phyloP scores from a whole-genome alignment of 1,284 basidiomycete genomes.

The Trichosporon faecale region DNA sequence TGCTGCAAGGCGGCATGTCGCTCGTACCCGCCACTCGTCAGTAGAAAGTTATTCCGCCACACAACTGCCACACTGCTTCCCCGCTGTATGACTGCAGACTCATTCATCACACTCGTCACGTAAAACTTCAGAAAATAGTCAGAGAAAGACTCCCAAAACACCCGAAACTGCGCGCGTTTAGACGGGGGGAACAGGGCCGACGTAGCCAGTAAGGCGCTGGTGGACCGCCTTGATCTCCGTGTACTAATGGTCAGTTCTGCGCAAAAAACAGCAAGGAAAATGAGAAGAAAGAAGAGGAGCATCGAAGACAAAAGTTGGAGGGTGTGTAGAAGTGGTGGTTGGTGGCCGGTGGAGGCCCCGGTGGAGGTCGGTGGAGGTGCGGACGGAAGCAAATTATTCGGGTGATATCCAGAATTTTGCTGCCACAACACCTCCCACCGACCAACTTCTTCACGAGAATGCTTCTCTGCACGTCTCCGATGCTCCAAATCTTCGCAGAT shows the following conservation, averaged over 20 bases:
- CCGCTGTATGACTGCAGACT: neutral
- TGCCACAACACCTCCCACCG: neutral
- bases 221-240: constrained; percentile 80
- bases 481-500: constrained; percentile 1
- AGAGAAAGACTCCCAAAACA: neutral
- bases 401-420: neutral
- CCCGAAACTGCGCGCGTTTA: neutral
- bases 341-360: neutral
- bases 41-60: too few relatives aligned
- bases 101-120: neutral
- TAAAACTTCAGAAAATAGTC: neutral
- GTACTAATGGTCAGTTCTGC: constrained; percentile 59
- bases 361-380: neutral
- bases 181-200: constrained; percentile 19
- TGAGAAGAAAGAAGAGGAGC: neutral
- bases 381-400: neutral
- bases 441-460: neutral
- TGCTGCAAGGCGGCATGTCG: too few relatives aligned
- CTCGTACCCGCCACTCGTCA: too few relatives aligned
- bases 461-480: neutral
- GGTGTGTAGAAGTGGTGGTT: neutral
- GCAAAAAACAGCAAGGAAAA: neutral
- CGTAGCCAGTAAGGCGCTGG: constrained; percentile 58
- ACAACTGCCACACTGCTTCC: too few relatives aligned
- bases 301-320: constrained; percentile 1